Percentiles rank a stretch among this genome's conserved stretches.
Conservation (phyloP, 306 rosid genomes). For the Phaseolus lunatus region DNA sequence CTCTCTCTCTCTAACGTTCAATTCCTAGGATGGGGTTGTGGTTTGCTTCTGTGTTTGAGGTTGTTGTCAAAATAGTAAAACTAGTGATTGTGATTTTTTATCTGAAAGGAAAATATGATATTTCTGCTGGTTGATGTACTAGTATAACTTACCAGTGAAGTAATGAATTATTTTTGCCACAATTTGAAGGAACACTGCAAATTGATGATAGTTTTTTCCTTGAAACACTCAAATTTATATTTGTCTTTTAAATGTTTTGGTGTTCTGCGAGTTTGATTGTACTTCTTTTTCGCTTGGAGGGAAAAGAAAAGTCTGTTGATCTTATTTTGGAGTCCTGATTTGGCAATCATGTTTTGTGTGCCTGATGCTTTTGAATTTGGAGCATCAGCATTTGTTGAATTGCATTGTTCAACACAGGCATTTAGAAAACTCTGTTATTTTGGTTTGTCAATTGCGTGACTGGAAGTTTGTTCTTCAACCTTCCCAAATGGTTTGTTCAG, state of each 20-base stretch:
- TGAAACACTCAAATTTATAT: slow-evolving; percentile 15
- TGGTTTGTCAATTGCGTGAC: slow-evolving; percentile 30
- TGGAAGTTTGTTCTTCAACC: not conserved
- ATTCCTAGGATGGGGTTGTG: not conserved
- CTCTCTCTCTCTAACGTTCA: not conserved
- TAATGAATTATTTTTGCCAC: slow-evolving; percentile 21
- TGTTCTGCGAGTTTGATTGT: not conserved
- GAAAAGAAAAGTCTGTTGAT: slow-evolving; percentile 11
- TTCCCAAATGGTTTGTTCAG: slow-evolving; percentile 3
- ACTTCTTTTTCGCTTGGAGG: not conserved
- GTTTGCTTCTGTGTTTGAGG: slow-evolving; percentile 30
- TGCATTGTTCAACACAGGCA: slow-evolving; percentile 28
- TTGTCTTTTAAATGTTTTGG: not conserved
- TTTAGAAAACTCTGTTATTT: slow-evolving; percentile 18
- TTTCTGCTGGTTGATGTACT: slow-evolving; percentile 42
- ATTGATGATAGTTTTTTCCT: slow-evolving; percentile 24
- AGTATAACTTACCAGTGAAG: slow-evolving; percentile 44
- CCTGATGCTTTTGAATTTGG: slow-evolving; percentile 37
- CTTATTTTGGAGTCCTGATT: slow-evolving; percentile 11
- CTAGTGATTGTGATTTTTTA: slow-evolving; percentile 39
- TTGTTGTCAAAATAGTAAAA: slow-evolving; percentile 15
- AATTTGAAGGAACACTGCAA: slow-evolving; percentile 26
- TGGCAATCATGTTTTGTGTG: slow-evolving; percentile 27
- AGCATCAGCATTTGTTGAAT: slow-evolving; percentile 16
- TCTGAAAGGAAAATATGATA: slow-evolving; percentile 37